A percentile compares a stretch with the other conserved stretches of the same genome.
phyloP scores from a whole-genome alignment of 257 asterid species.

The Petunia axillaris region DNA sequence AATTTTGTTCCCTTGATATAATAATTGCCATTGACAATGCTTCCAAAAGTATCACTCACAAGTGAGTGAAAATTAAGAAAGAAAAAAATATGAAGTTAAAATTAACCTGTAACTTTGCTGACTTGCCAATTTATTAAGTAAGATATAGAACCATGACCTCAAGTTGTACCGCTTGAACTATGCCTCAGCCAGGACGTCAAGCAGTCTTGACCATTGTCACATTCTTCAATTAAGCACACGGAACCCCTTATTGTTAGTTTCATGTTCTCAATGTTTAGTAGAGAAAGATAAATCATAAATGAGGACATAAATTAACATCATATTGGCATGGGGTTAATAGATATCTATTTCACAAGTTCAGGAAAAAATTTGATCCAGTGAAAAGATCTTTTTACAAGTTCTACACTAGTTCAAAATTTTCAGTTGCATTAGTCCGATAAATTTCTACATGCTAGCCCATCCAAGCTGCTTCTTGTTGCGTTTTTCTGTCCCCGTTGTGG shows the following conservation, averaged over 20 bases:
- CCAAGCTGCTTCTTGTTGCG: neutral
- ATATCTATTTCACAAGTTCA: neutral
- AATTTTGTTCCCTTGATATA: neutral
- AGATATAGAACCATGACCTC: neutral
- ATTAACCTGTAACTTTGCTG: neutral
- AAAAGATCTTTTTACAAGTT: neutral
- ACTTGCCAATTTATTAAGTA: neutral
- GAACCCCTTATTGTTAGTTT: neutral
- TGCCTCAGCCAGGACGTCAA: conserved; percentile 3
- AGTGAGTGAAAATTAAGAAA: neutral
- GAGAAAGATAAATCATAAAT: neutral
- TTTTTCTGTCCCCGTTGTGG: neutral
- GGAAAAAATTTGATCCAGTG: neutral
- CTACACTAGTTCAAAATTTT: neutral
- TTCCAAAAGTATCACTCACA: neutral
- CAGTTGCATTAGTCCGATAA: neutral
- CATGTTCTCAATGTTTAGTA: neutral
- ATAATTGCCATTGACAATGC: neutral
- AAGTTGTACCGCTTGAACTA: neutral
- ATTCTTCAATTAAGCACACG: conserved; percentile 7
- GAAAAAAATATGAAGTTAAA: neutral
- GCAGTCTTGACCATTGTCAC: neutral
- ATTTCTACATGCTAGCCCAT: neutral
- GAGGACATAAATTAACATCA: neutral
- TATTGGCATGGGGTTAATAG: neutral